Conservation (phyloP, 2,329 filamentous ascomycete species). For the Botrytis paeoniae region DNA sequence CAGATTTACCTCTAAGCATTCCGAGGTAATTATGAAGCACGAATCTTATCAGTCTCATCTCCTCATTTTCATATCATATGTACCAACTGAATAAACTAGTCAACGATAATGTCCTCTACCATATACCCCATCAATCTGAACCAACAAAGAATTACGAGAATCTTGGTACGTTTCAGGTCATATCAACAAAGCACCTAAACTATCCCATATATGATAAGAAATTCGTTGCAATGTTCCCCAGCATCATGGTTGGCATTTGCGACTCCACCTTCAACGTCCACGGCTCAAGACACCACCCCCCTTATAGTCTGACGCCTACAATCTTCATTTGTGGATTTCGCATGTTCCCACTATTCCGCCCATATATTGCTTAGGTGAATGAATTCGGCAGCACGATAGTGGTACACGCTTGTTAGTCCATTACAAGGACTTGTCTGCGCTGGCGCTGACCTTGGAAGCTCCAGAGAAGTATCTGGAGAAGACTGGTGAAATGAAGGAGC, state of each 20-base stretch:
- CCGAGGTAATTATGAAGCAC: background rate
- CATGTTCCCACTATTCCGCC: slow-evolving; percentile 19
- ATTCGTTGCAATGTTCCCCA: slow-evolving; percentile 8
- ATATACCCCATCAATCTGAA: slow-evolving; percentile 5
- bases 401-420: slow-evolving; percentile 13
- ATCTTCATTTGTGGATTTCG: background rate
- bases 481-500: slow-evolving; percentile 87
- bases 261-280: slow-evolving; percentile 4
- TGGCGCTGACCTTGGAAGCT: slow-evolving; percentile 72
- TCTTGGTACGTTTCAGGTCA: background rate
- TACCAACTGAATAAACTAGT: slow-evolving; percentile 2
- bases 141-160: background rate
- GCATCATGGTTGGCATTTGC: background rate
- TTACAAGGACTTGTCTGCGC: slow-evolving; percentile 65
- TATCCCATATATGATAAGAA: slow-evolving; percentile 10
- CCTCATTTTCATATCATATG: slow-evolving; percentile 5
- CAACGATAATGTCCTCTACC: background rate
- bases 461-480: slow-evolving; percentile 84
- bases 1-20: background rate
- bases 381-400: slow-evolving; percentile 17
- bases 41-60: background rate
- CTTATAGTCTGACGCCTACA: slow-evolving; percentile 1
- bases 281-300: slow-evolving; percentile 6
- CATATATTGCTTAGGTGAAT: slow-evolving; percentile 12
- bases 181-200: slow-evolving; percentile 6